Percentiles rank a stretch among this genome's conserved stretches.
phyloP scores from a whole-genome alignment of 2,329 filamentous ascomycete genomes.

The Alternaria conjuncta region DNA sequence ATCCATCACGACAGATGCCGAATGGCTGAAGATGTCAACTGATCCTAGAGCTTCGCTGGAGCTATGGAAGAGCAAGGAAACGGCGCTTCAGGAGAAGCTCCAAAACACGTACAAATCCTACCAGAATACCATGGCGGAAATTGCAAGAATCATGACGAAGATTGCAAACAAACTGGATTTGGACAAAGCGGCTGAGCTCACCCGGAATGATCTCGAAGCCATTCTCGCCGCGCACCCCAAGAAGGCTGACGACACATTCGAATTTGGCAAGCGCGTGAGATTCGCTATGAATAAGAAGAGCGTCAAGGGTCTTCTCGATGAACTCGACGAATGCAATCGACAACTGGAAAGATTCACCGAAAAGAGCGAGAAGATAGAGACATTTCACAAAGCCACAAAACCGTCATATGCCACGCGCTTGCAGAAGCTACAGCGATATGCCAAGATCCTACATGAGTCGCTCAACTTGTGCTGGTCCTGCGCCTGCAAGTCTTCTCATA shows the following conservation, averaged over 20 bases:
- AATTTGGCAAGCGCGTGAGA: slow-evolving; percentile 44
- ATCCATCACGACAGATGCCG: slow-evolving; percentile 45
- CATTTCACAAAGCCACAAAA: slow-evolving; percentile 41
- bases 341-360: slow-evolving; percentile 49
- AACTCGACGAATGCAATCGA: slow-evolving; percentile 48
- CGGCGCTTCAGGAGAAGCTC: slow-evolving; percentile 41
- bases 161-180: slow-evolving; percentile 48
- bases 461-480: slow-evolving; percentile 43
- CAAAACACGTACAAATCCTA: slow-evolving; percentile 46
- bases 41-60: slow-evolving; percentile 35
- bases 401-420: slow-evolving; percentile 43
- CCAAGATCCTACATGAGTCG: slow-evolving; percentile 39
- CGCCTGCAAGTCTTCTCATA: slow-evolving; percentile 41
- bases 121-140: slow-evolving; percentile 43
- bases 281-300: slow-evolving; percentile 49
- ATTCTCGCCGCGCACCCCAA: slow-evolving; percentile 42
- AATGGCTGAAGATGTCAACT: slow-evolving; percentile 44
- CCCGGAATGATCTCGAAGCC: slow-evolving; percentile 45
- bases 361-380: slow-evolving; percentile 47
- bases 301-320: slow-evolving; percentile 44
- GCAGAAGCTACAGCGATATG: slow-evolving; percentile 44
- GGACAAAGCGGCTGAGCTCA: slow-evolving; percentile 42
- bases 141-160: slow-evolving; percentile 43
- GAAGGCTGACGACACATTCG: slow-evolving; percentile 40
- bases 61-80: slow-evolving; percentile 42